phyloP scores from a whole-genome alignment of 805 yeast genomes.

The Cyberlindnera xylosilytica region DNA sequence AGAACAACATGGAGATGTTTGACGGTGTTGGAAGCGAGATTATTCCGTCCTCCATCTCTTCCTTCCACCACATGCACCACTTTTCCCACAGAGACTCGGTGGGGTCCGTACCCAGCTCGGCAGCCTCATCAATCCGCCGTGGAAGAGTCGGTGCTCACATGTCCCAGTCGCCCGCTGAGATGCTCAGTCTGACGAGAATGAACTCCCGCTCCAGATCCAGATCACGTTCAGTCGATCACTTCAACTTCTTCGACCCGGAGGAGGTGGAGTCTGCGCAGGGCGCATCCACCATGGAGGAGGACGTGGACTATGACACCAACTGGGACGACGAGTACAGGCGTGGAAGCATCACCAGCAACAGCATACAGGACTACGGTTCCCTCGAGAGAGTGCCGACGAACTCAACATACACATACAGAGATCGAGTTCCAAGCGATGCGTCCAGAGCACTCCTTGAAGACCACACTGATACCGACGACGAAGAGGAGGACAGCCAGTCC shows the following conservation, averaged over 20 bases:
- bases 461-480: constrained; percentile 29
- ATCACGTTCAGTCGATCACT: constrained; percentile 40
- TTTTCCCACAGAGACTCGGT: constrained; percentile 7
- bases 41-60: constrained; percentile 73
- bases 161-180: constrained; percentile 18
- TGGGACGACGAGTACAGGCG: constrained; percentile 60
- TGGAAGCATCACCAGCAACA: constrained; percentile 31
- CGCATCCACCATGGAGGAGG: constrained; percentile 68
- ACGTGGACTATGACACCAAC: constrained; percentile 67
- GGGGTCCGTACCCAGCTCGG: constrained; percentile 20
- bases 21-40: constrained; percentile 76
- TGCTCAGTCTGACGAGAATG: constrained; percentile 23
- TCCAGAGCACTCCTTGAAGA: constrained; percentile 30
- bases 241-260: constrained; percentile 78
- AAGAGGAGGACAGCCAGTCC: constrained; percentile 34
- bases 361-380: constrained; percentile 24
- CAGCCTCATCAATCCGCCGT: constrained; percentile 28
- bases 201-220: constrained; percentile 33
- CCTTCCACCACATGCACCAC: constrained; percentile 70
- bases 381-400: constrained; percentile 26
- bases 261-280: constrained; percentile 89
- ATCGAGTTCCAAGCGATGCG: constrained; percentile 37
- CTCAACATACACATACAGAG: constrained; percentile 34
- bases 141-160: constrained; percentile 17
- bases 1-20: constrained; percentile 66